Evolutionary conservation across 208 protist species (phyloP), one percentile per base, ranked within the genome.

Genomic region (Herpetomonas muscarum): DNA sequence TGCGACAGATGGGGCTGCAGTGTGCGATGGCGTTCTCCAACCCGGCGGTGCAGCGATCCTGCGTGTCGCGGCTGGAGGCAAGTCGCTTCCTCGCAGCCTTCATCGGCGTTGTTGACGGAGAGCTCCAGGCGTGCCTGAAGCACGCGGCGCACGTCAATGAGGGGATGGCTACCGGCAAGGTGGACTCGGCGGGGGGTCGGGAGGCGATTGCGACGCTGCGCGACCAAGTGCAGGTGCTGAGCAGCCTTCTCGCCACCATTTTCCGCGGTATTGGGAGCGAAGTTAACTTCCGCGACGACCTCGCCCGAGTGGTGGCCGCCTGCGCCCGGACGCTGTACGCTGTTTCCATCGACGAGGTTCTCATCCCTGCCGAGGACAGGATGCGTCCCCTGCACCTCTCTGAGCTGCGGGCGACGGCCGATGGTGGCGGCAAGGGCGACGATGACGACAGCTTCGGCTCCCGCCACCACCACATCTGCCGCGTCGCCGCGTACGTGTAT

Each of bases 1-100:
- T 87, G 7, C 79, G 75, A 51, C 55, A 59, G 15, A 56, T 87
- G 22, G 70, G 64, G 39, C 25, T 82, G 42, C 67, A 79, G 58
- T 75, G 70, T 58, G 72, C 71, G n/a, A 10, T 15, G 3, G 37
- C 56, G 34, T 47, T 86, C 46, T 56, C 24, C 26, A 7, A 12
- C 31, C 2, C 29, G 28, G 4, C 6, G 31, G 34, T 15, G 31
- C 7, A 57, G 19, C 15, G 52, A 24, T 31, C 47, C 21, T 32
- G 4, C 13, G 21, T 25, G 25, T 6, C 28, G 19, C 6, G 24
- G 9, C 47, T 31, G 22, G 47, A 12, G 22, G 24, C 28, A 7
- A 53, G 51, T 19, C 9, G 17, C 25, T 67, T 58, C 41, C 42
- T 67, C 25, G 22, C 15, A 13, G 12, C 60, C 36, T 44, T 67